These are phyloP conservation scores for Naganishia cerealis DNA, from an alignment of 1,284 basidiomycete genomes.

Conservation along the genomic window DNA sequence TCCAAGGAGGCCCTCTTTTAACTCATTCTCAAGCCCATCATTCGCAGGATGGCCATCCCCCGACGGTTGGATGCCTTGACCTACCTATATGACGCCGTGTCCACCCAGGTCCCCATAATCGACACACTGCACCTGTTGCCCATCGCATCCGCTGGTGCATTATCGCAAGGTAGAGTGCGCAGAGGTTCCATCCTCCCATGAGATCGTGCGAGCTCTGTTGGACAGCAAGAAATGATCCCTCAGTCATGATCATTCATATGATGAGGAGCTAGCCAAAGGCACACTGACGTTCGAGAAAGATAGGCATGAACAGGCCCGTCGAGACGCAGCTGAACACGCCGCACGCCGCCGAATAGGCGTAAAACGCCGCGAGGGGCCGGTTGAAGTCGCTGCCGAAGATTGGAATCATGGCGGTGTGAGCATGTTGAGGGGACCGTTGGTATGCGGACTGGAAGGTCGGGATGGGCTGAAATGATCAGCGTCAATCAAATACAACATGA, in stretches of 20 bases:
- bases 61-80: slow-evolving; percentile 37
- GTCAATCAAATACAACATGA: neutral
- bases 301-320: slow-evolving; percentile 51
- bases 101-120: slow-evolving; percentile 68
- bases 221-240: neutral
- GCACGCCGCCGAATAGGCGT: slow-evolving; percentile 50
- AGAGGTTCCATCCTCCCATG: slow-evolving; percentile 48
- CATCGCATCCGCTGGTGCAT: slow-evolving; percentile 14
- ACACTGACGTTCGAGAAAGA: slow-evolving; percentile 50
- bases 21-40: neutral
- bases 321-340: slow-evolving; percentile 51
- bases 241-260: neutral
- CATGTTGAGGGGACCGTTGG: neutral
- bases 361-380: slow-evolving; percentile 35
- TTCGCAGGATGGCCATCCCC: neutral
- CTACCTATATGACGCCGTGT: slow-evolving; percentile 82
- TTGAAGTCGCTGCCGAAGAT: neutral
- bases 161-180: slow-evolving; percentile 40
- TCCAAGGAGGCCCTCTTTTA: neutral
- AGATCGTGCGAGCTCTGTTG: slow-evolving; percentile 50
- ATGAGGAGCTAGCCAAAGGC: neutral
- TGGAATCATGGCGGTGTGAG: neutral
- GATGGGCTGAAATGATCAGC: neutral
- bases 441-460: neutral
- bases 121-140: slow-evolving; percentile 45